These are phyloP conservation scores for Colletotrichum orbiculare DNA, from an alignment of 2,329 filamentous ascomycete species.

Conservation along the genomic window DNA sequence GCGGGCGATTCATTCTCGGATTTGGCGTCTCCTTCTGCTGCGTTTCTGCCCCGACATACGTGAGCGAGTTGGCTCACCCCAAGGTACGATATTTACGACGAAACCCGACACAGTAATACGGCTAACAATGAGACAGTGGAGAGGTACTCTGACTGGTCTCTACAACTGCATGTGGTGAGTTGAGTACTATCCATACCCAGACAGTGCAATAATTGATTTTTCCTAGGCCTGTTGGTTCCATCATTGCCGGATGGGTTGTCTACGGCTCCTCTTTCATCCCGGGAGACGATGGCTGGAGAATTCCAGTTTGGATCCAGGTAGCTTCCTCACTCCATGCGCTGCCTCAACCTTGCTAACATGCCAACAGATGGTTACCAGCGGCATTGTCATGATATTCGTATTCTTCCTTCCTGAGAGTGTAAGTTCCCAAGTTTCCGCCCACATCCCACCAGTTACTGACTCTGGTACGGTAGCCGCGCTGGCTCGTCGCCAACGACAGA, in stretches of 20 bases:
- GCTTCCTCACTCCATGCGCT: not conserved
- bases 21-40: constrained; percentile 63
- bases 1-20: constrained; percentile 61
- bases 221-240: constrained; percentile 53
- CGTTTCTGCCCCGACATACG: constrained; percentile 60
- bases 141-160: constrained; percentile 62
- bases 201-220: not conserved
- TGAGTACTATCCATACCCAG: not conserved
- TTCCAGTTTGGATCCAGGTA: constrained; percentile 63
- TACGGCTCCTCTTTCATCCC: constrained; percentile 59
- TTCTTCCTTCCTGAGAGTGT: constrained; percentile 58
- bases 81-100: constrained; percentile 34
- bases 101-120: rapidly evolving
- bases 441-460: rapidly evolving
- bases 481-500: constrained; percentile 56
- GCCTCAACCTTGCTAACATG: not conserved
- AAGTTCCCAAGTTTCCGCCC: not conserved
- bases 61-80: constrained; percentile 66
- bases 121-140: constrained; percentile 45
- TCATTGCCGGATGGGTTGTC: constrained; percentile 64
- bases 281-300: constrained; percentile 54
- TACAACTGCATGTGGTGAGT: constrained; percentile 63
- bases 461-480: constrained; percentile 45
- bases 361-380: constrained; percentile 50
- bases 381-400: constrained; percentile 55